These are phyloP conservation scores for Kokia cookei DNA, from an alignment of 441 rosid genomes.

Conservation along the genomic window DNA sequence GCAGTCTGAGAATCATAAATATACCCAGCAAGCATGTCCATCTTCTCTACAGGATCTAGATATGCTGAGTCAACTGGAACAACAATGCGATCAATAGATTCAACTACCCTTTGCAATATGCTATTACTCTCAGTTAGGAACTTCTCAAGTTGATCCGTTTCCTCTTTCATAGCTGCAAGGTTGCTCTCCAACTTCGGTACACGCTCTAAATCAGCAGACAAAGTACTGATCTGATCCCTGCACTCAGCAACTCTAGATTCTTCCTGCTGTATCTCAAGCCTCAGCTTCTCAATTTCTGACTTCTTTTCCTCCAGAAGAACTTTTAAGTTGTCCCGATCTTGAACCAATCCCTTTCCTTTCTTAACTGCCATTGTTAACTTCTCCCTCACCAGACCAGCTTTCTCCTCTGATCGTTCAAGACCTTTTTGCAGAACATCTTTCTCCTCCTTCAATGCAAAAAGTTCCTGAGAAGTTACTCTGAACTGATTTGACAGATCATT, in stretches of 20 bases:
- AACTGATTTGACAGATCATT: slow-evolving; percentile 36
- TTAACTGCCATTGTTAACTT: slow-evolving; percentile 90
- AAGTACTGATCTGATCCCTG: slow-evolving; percentile 44
- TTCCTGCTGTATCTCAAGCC: slow-evolving; percentile 48
- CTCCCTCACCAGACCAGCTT: slow-evolving; percentile 66
- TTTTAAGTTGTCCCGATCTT: slow-evolving; percentile 75
- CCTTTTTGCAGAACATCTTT: slow-evolving; percentile 49
- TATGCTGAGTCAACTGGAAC: slow-evolving; percentile 43
- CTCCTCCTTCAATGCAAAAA: slow-evolving; percentile 47
- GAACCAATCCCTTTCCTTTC: slow-evolving; percentile 92
- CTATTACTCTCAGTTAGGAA: slow-evolving; percentile 53
- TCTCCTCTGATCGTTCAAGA: slow-evolving; percentile 81
- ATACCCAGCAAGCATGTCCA: slow-evolving; percentile 53
- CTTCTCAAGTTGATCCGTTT: slow-evolving; percentile 56
- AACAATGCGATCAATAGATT: slow-evolving; percentile 41
- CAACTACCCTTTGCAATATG: slow-evolving; percentile 48
- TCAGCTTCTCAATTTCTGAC: slow-evolving; percentile 58
- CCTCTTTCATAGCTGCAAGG: slow-evolving; percentile 39
- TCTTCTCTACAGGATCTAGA: slow-evolving; percentile 58
- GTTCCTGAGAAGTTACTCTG: slow-evolving; percentile 33
- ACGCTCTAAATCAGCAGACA: slow-evolving; percentile 49
- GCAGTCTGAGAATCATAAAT: slow-evolving; percentile 49
- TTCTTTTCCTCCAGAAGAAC: slow-evolving; percentile 60
- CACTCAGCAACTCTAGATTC: slow-evolving; percentile 44
- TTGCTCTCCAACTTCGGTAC: slow-evolving; percentile 65